These are phyloP conservation scores for Barnettozyma pratensis DNA, from an alignment of 805 yeast species.

Conservation along the genomic window DNA sequence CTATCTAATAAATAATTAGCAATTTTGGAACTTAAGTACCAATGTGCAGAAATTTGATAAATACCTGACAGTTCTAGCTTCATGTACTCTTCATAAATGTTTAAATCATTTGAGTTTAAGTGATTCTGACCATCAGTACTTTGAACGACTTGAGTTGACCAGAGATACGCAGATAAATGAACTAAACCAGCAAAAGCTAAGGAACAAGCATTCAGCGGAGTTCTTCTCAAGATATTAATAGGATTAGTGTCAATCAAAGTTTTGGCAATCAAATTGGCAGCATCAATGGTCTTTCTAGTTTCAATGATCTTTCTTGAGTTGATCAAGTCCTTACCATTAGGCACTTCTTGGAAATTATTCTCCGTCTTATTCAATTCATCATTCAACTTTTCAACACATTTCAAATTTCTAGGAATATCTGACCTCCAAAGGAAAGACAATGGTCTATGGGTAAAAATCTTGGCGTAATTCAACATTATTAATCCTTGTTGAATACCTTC, in stretches of 20 bases:
- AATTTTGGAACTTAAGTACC: constrained; percentile 44
- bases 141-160: constrained; percentile 39
- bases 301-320: constrained; percentile 44
- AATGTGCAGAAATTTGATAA: constrained; percentile 44
- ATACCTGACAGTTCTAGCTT: constrained; percentile 45
- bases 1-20: constrained; percentile 44
- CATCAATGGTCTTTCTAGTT: constrained; percentile 49
- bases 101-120: constrained; percentile 31
- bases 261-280: constrained; percentile 45
- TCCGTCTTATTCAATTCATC: constrained; percentile 24
- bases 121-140: constrained; percentile 12
- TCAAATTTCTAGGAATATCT: constrained; percentile 37
- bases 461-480: constrained; percentile 44
- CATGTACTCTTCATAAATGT: constrained; percentile 42
- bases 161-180: constrained; percentile 47
- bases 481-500: constrained; percentile 51
- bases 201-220: constrained; percentile 49
- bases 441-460: constrained; percentile 51
- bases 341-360: constrained; percentile 27
- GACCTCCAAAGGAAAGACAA: constrained; percentile 48
- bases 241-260: constrained; percentile 44
- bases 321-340: constrained; percentile 27
- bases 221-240: constrained; percentile 36
- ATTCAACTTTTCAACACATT: constrained; percentile 27
- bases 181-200: constrained; percentile 48